Evolutionary conservation across 495 filamentous ascomycete species (phyloP), one percentile per base, ranked within the genome.

Genomic region (Friedmanniomyces simplex): DNA sequence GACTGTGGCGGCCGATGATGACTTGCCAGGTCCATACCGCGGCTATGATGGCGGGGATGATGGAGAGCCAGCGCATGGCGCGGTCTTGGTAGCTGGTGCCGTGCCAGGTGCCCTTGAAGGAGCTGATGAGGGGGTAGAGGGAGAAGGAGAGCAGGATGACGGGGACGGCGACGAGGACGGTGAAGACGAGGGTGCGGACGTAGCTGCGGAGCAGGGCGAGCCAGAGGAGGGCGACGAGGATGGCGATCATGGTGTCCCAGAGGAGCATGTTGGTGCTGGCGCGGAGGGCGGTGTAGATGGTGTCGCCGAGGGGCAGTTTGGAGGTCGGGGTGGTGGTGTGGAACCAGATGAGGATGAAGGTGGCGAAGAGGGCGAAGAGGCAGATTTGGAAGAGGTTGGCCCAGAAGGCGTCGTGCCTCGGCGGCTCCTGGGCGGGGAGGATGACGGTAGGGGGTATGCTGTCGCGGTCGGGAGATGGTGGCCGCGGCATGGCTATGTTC

Each of bases 201-300:
- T 90, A 95, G 14, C 87, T 88, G 54, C 89, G 80, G 52, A 98
- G 73, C 4, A 95, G 74, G 18, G 90, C 87, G 62, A 98, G 80
- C 94, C 94, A 97, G 25, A 96, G 65, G 18, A 97, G 72, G 16
- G 90, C 91, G 10, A 98, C 84, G 28, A 90, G 74, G 46, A 96
- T 73, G 0, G 93, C 85, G n/a, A 96, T 84, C 10, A 97, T 65
- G 0, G 94, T 97, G 67, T 97, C 91, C 47, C 91, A 77, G 12
- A 88, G 87, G 28, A 98, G 79, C 36, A 96, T 81, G 66, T 95
- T 83, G 64, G 93, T 93, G 0, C 93, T 96, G 24, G 81, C 77
- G 63, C 86, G 86, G 21, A 98, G 74, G 6, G 89, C 91, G 24
- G 83, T 86, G 71, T 98, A 97, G 52, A 98, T 88, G 11, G 94